phyloP scores from a whole-genome alignment of 2,329 filamentous ascomycete genomes.

The Hypocrella siamensis region DNA sequence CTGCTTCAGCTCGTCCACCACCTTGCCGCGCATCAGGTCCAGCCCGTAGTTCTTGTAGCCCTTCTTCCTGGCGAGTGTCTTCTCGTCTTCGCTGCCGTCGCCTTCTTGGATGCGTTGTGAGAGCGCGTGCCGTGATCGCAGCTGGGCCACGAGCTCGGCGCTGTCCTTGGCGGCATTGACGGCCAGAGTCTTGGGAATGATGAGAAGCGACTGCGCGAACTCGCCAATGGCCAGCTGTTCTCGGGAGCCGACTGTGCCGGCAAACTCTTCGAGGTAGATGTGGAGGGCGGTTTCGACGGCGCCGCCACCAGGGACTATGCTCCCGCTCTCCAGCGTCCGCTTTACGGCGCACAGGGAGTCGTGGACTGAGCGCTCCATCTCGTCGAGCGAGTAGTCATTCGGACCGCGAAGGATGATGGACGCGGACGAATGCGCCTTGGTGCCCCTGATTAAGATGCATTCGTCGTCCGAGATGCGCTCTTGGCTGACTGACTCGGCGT shows the following conservation, averaged over 20 bases:
- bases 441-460: conserved; percentile 92
- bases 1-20: conserved; percentile 85
- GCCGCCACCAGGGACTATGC: conserved; percentile 90
- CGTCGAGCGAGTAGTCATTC: conserved; percentile 92
- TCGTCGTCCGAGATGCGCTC: conserved; percentile 98
- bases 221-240: conserved; percentile 97
- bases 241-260: conserved; percentile 87
- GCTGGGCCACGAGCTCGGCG: conserved; percentile 86
- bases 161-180: conserved; percentile 96
- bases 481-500: conserved; percentile 92
- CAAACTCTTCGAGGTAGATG: conserved; percentile 98
- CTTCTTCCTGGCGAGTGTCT: conserved; percentile 82
- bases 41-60: conserved; percentile 98
- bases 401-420: conserved; percentile 91
- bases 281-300: conserved; percentile 97
- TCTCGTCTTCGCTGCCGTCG: conserved; percentile 74
- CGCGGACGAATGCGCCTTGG: conserved; percentile 83
- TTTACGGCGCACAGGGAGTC: conserved; percentile 95
- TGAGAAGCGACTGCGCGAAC: conserved; percentile 85
- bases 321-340: conserved; percentile 89
- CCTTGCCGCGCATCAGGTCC: conserved; percentile 76
- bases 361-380: conserved; percentile 98
- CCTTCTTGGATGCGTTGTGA: conserved; percentile 83
- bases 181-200: conserved; percentile 93
- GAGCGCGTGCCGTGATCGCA: conserved; percentile 84